Percentiles rank a stretch among this genome's conserved stretches.
Conservation (phyloP, 106 monocot genomes). For the Acorus calamus region DNA sequence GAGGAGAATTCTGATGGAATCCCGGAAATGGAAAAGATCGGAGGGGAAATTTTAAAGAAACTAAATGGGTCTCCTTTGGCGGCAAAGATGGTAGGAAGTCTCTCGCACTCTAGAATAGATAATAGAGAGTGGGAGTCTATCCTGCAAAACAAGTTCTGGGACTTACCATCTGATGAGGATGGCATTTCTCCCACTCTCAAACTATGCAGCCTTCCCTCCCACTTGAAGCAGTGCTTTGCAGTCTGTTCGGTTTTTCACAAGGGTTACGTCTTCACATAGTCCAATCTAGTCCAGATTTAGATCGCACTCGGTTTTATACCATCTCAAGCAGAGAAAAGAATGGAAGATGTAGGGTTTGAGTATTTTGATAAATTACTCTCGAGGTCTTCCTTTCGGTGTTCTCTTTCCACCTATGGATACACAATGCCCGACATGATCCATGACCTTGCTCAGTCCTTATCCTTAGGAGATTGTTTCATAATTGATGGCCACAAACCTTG, state of each 20-base stretch:
- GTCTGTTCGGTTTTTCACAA: constrained; percentile 41
- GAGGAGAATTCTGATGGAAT: constrained; percentile 8
- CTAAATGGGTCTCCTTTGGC: background rate
- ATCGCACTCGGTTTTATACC: constrained; percentile 33
- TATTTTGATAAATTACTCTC: too few relatives aligned
- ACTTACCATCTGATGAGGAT: constrained; percentile 6
- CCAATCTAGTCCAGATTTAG: constrained; percentile 26
- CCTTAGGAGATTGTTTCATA: too few relatives aligned
- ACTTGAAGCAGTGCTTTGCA: constrained; percentile 42
- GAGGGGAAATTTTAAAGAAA: constrained; percentile 24
- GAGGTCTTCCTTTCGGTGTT: too few relatives aligned
- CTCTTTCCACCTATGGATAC: too few relatives aligned
- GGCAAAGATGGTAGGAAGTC: background rate
- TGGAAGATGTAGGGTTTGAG: too few relatives aligned
- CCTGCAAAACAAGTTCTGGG: constrained; percentile 19
- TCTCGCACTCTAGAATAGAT: background rate
- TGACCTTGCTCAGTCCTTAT: too few relatives aligned
- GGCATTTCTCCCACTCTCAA: constrained; percentile 22
- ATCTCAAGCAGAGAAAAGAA: too few relatives aligned
- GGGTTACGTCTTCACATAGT: constrained; percentile 18
- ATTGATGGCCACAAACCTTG: too few relatives aligned
- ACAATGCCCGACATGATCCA: too few relatives aligned
- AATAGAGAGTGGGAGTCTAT: background rate
- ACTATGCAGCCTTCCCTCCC: constrained; percentile 30
- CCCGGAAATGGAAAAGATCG: constrained; percentile 23